A percentile compares a stretch with the other conserved stretches of the same genome.
phyloP scores from a whole-genome alignment of 805 yeast species.

The Lachancea thermotolerans region DNA sequence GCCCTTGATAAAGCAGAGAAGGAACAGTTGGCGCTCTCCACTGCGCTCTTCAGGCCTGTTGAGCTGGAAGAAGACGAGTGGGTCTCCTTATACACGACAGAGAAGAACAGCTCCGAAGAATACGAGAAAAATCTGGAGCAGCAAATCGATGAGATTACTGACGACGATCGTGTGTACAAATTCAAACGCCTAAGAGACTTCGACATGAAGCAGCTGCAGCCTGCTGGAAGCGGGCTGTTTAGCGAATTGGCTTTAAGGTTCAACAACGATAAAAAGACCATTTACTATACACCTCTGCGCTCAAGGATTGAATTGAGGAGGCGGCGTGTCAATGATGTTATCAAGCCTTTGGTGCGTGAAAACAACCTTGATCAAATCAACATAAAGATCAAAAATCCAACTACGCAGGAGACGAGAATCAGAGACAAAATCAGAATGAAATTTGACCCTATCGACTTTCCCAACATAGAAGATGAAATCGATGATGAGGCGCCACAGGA shows the following conservation, averaged over 20 bases:
- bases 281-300: constrained; percentile 68
- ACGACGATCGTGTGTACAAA: constrained; percentile 46
- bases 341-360: constrained; percentile 40
- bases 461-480: constrained; percentile 29
- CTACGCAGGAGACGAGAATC: constrained; percentile 47
- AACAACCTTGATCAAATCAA: constrained; percentile 51
- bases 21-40: constrained; percentile 35
- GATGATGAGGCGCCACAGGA: constrained; percentile 8
- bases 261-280: constrained; percentile 46
- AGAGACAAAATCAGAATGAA: constrained; percentile 55
- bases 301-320: constrained; percentile 79
- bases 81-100: constrained; percentile 61
- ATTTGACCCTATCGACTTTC: constrained; percentile 64
- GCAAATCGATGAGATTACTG: constrained; percentile 28
- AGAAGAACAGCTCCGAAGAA: constrained; percentile 35
- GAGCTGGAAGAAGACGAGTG: constrained; percentile 67
- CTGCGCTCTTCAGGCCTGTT: constrained; percentile 68
- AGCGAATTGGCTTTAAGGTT: constrained; percentile 63
- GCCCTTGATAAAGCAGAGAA: constrained; percentile 33
- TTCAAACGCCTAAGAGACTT: constrained; percentile 70
- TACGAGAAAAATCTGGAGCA: constrained; percentile 38
- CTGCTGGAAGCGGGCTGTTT: constrained; percentile 22
- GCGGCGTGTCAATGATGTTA: constrained; percentile 55
- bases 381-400: constrained; percentile 55
- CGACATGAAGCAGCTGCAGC: constrained; percentile 53